phyloP scores from a whole-genome alignment of 2,329 filamentous ascomycete species.

The Basipetospora chlamydospora region DNA sequence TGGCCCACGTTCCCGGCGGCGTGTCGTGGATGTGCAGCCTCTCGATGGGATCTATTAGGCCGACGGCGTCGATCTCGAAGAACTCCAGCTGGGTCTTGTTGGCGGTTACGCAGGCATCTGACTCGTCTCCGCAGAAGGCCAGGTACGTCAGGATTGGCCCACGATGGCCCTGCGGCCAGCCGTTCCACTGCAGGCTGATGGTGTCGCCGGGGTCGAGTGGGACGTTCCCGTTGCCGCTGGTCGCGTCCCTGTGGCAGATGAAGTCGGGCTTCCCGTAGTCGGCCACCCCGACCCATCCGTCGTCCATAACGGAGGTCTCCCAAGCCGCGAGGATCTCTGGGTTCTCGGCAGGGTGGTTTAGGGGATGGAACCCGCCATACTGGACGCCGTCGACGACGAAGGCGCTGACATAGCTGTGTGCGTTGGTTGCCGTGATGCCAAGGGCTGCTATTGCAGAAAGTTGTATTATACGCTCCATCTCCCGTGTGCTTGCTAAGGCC shows the following conservation, averaged over 20 bases:
- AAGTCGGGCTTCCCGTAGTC: conserved; percentile 15
- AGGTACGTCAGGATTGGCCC: conserved; percentile 40
- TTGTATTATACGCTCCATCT: not conserved
- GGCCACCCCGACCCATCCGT: conserved; percentile 1
- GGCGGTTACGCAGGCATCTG: conserved; percentile 34
- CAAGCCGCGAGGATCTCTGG: conserved; percentile 4
- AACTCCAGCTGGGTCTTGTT: conserved; percentile 36
- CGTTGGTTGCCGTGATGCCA: not conserved
- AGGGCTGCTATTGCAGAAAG: not conserved
- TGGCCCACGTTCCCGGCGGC: conserved; percentile 24
- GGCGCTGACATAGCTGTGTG: conserved; percentile 30
- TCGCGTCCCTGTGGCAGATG: conserved; percentile 29
- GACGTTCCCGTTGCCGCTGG: conserved; percentile 23
- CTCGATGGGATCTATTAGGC: conserved; percentile 34
- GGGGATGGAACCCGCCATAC: conserved; percentile 9
- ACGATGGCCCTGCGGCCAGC: conserved; percentile 36
- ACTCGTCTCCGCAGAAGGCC: conserved; percentile 22
- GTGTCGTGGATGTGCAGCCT: conserved; percentile 26
- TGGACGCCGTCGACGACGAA: conserved; percentile 9
- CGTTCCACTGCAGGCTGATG: conserved; percentile 35
- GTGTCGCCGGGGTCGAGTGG: conserved; percentile 35
- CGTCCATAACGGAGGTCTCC: conserved; percentile 1
- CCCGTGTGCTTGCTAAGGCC: not conserved
- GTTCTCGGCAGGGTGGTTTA: not conserved
- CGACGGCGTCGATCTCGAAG: conserved; percentile 44